Conservation (phyloP, 75 land plant genomes). For the Sequoia sempervirens region DNA sequence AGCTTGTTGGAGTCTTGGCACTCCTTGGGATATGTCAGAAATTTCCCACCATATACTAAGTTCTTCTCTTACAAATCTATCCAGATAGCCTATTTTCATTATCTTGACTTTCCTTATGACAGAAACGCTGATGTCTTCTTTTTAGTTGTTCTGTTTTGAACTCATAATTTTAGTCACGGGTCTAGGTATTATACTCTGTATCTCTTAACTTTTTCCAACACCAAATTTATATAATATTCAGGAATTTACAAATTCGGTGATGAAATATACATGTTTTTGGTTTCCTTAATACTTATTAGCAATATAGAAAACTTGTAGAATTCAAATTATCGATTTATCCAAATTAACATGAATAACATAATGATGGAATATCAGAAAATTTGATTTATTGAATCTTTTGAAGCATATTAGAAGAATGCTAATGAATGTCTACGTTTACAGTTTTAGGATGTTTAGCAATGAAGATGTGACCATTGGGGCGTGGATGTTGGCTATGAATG, state of each 20-base stretch:
- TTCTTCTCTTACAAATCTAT: neutral
- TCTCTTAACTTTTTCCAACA: neutral
- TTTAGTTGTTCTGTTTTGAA: neutral
- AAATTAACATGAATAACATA: neutral
- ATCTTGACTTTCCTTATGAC: neutral
- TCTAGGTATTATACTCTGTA: neutral
- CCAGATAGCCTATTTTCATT: neutral
- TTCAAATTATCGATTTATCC: neutral
- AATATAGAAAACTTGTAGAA: neutral
- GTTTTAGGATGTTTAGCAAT: constrained; percentile 89
- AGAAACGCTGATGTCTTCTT: neutral
- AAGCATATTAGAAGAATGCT: neutral
- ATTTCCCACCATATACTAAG: neutral
- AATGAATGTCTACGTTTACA: constrained; percentile 16
- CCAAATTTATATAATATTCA: neutral
- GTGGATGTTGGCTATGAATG: constrained; percentile 99
- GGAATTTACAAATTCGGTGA: neutral
- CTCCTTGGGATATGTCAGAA: neutral
- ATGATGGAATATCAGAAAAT: neutral
- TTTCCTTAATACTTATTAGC: neutral
- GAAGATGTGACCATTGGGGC: constrained; percentile 94
- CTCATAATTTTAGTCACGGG: neutral
- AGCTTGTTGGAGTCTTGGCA: neutral
- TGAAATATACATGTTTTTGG: neutral
- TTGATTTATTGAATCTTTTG: neutral